phyloP scores from a whole-genome alignment of 352 stramenopile species.

The Globisporangium solare region DNA sequence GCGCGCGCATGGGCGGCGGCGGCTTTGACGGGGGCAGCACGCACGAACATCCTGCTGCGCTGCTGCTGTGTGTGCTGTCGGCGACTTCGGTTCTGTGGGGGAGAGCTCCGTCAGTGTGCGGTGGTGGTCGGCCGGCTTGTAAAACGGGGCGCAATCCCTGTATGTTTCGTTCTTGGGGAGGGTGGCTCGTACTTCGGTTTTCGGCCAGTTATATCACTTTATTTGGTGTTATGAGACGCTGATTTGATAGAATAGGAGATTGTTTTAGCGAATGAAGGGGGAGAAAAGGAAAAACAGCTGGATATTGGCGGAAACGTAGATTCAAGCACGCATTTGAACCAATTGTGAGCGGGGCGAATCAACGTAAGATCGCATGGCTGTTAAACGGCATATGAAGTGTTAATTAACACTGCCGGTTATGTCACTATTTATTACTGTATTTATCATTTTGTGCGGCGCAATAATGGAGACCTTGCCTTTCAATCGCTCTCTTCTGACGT shows the following conservation, averaged over 20 bases:
- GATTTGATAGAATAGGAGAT: not conserved
- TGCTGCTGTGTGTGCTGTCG: not conserved
- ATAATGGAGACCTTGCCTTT: not conserved
- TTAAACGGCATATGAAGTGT: not conserved
- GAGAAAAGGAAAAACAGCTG: not conserved
- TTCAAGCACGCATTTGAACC: not conserved
- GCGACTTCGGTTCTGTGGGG: not conserved
- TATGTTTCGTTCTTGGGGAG: not conserved
- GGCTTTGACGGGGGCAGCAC: slow-evolving; percentile 46
- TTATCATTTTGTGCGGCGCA: too few species aligned
- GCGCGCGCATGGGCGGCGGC: slow-evolving; percentile 40
- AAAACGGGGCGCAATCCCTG: slow-evolving; percentile 3
- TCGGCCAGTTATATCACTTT: not conserved
- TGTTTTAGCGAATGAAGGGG: not conserved
- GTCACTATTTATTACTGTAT: too few species aligned
- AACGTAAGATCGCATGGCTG: not conserved
- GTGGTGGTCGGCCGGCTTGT: slow-evolving; percentile 4
- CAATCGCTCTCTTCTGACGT: not conserved
- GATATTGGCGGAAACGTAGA: not conserved
- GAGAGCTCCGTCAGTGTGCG: slow-evolving; percentile 2
- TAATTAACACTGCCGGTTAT: not conserved
- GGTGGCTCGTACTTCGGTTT: not conserved
- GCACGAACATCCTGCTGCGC: slow-evolving; percentile 45
- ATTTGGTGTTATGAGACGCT: not conserved
- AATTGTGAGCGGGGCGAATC: not conserved